Base-by-base conservation (phyloP, 768 basidiomycete genomes). In the Clavaria fumosa region DNA sequence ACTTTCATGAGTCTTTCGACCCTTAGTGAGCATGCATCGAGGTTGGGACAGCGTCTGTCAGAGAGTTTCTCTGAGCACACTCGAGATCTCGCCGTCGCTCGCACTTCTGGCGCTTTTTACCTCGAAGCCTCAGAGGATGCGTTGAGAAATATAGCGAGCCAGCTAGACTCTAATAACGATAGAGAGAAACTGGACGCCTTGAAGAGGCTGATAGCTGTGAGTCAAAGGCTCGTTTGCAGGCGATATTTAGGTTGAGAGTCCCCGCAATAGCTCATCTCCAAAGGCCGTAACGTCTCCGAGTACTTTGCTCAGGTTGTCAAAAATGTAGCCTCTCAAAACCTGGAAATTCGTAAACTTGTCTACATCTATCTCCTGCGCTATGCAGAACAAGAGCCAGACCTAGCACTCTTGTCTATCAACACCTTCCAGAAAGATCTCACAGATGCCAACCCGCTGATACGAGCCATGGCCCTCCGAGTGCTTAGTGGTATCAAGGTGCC, bases 251-350 rank as follows among this genome's bases (percentile, higher is more conserved):
- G 17, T 30, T 12, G 35, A 38, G 40, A 18, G 21, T 15, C 24
- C 39, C 37, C 24, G 32, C n/a, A 24, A 27, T 51, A 90, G 86
- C 72, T 93, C 56, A 91, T 93, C 38, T 89, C 85, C 26, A 91
- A 93, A 63, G 78, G 79, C 34, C 78, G 85, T 38, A 80, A 88
- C 46, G 85, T 95, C 45, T 80, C 90, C 18, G 73, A 79, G 43
- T 91, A 89, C 69, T 97, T 97, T 51, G 84, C 95, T 4, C 83
- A 84, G 51, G 95, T 99, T 19, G 90, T 96, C 49, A 96, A 91
- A 64, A 91, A 91, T 49, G 93, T 97, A 27, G 88, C 88, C 2
- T 84, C 89, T 2, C 74, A 76, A 39, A 85, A 86, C 51, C 74
- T 97, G 34, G 89, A 95, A 57, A 80, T 93, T 49, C 77, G 93